Conservation (phyloP, 2,329 filamentous ascomycete genomes). For the Colletotrichum nymphaeae region DNA sequence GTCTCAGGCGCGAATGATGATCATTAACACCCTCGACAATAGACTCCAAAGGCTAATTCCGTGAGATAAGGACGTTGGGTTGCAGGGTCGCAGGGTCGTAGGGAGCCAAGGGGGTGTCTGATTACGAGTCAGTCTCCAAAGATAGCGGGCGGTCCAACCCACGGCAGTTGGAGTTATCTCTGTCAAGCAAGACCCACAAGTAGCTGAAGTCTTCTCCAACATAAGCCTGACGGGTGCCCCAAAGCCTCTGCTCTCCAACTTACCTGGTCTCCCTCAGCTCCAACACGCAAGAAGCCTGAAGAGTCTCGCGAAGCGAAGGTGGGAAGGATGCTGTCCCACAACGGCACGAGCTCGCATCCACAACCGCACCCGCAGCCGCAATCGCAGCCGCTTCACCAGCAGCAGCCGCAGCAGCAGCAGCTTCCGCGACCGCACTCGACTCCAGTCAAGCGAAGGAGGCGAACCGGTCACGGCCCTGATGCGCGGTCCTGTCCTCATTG, state of each 20-base stretch:
- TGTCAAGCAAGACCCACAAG: conserved; percentile 7
- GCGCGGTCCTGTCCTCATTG: conserved; percentile 53
- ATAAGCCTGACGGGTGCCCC: conserved; percentile 31
- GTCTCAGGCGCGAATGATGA: neutral
- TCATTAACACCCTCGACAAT: neutral
- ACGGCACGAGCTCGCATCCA: conserved; percentile 12
- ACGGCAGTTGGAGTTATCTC: conserved; percentile 22
- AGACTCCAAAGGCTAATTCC: too few relatives aligned
- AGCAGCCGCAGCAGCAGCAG: conserved; percentile 9
- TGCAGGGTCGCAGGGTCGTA: neutral
- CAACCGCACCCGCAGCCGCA: conserved; percentile 10
- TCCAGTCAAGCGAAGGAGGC: conserved; percentile 38
- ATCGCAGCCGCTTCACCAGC: conserved; percentile 24
- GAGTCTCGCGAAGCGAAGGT: neutral
- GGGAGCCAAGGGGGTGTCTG: neutral
- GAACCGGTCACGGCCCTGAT: conserved; percentile 34
- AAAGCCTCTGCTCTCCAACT: conserved; percentile 30
- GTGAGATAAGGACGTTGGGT: neutral
- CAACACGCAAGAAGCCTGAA: neutral
- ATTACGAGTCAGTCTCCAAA: conserved; percentile 30
- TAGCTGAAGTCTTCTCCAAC: conserved; percentile 28
- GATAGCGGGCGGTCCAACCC: conserved; percentile 5
- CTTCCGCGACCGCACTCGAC: conserved; percentile 31
- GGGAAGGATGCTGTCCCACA: conserved; percentile 30
- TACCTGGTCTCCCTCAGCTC: conserved; percentile 19